Conservation (phyloP, 2,329 filamentous ascomycete genomes). For the Leptodontidium sp. region DNA sequence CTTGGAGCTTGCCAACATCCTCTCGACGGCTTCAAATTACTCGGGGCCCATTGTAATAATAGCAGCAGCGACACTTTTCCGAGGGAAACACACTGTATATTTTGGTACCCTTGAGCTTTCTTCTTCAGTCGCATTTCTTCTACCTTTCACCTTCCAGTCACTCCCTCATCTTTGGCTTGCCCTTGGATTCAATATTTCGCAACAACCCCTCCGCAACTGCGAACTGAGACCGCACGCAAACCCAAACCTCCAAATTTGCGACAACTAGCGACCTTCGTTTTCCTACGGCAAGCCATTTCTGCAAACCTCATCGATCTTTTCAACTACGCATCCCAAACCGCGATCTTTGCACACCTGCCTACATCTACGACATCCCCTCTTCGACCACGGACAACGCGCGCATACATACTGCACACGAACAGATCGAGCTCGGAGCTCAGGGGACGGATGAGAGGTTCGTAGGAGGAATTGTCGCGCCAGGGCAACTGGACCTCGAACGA, state of each 20-base stretch:
- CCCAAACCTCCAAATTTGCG: slow-evolving; percentile 7
- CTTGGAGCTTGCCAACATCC: slow-evolving; percentile 13
- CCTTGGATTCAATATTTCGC: slow-evolving; percentile 3
- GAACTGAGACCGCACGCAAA: slow-evolving; percentile 7
- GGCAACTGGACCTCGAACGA: slow-evolving; percentile 35
- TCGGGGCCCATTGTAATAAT: slow-evolving; percentile 5
- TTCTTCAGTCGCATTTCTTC: slow-evolving; percentile 12
- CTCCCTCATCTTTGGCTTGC: slow-evolving; percentile 12
- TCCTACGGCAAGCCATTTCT: neutral
- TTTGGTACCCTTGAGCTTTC: slow-evolving; percentile 6
- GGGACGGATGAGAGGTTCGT: slow-evolving; percentile 39
- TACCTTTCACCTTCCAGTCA: slow-evolving; percentile 14
- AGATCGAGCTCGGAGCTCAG: slow-evolving; percentile 34
- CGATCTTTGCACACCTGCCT: neutral
- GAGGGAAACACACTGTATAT: neutral
- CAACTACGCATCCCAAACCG: neutral
- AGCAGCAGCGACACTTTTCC: neutral
- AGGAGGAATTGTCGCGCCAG: slow-evolving; percentile 37
- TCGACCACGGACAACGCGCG: slow-evolving; percentile 13
- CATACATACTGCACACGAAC: slow-evolving; percentile 9
- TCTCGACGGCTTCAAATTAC: slow-evolving; percentile 4
- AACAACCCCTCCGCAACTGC: slow-evolving; percentile 5
- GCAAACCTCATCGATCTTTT: slow-evolving; percentile 6
- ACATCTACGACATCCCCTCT: neutral
- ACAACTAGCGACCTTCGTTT: slow-evolving; percentile 3